These are phyloP conservation scores for Pythium utonaiense DNA, from an alignment of 352 stramenopile species.

Conservation along the genomic window DNA sequence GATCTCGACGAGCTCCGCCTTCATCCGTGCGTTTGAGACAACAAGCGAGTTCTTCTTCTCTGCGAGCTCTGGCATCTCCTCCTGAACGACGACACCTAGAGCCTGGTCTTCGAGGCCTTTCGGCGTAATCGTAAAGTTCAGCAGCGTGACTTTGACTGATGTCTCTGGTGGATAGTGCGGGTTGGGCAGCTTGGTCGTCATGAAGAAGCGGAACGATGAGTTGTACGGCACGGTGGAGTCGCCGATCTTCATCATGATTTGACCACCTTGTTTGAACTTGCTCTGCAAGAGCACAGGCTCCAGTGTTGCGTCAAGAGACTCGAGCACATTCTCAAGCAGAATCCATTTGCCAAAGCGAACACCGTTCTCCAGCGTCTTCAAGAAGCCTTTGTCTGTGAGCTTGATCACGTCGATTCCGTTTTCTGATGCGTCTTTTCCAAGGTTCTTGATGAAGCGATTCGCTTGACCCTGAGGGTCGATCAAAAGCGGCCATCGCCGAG, in stretches of 20 bases:
- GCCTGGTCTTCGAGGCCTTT: conserved; percentile 90
- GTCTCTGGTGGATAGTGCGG: conserved; percentile 92
- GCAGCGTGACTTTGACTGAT: conserved; percentile 90
- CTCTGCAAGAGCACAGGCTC: conserved; percentile 90
- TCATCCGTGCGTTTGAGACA: conserved; percentile 90
- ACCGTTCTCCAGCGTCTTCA: conserved; percentile 88
- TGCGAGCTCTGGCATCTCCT: conserved; percentile 92
- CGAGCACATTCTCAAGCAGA: conserved; percentile 86
- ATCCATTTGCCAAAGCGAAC: conserved; percentile 93
- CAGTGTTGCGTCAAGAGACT: conserved; percentile 85
- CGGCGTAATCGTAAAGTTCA: conserved; percentile 93
- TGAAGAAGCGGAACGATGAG: conserved; percentile 88
- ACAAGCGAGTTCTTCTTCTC: conserved; percentile 94
- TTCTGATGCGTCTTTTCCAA: conserved; percentile 82
- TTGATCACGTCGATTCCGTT: conserved; percentile 87
- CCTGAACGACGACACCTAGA: conserved; percentile 89
- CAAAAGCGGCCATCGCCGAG: conserved; percentile 86
- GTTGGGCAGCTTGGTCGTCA: conserved; percentile 93
- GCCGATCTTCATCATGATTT: conserved; percentile 92
- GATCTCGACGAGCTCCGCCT: conserved; percentile 90
- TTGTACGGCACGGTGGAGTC: conserved; percentile 92
- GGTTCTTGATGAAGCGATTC: conserved; percentile 93
- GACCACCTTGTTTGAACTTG: conserved; percentile 91
- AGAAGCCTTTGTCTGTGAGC: conserved; percentile 73
- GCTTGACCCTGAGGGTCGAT: conserved; percentile 93